These are phyloP conservation scores for Buxus sempervirens DNA, from an alignment of 164 flowering plant species.

Conservation along the genomic window DNA sequence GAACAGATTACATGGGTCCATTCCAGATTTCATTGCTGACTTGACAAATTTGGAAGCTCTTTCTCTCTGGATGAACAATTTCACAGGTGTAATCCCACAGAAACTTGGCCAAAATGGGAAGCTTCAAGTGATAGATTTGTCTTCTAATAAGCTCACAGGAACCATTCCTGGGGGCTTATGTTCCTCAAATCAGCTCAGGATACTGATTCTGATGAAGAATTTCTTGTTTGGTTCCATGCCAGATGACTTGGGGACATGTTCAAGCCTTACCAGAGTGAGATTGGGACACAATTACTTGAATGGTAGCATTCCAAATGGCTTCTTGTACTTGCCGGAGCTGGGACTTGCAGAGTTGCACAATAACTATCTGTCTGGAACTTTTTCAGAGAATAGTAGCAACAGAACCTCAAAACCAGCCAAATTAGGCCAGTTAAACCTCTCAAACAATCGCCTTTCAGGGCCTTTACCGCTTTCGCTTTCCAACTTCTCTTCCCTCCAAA, in stretches of 20 bases:
- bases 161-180: conserved; percentile 64
- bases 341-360: conserved; percentile 66
- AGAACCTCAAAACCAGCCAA: conserved; percentile 33
- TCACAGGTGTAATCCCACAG: conserved; percentile 77
- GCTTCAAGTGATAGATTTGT: conserved; percentile 71
- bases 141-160: conserved; percentile 95
- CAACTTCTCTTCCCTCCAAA: conserved; percentile 63
- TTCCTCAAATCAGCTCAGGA: conserved; percentile 47
- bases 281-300: conserved; percentile 85
- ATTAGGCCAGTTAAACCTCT: conserved; percentile 57
- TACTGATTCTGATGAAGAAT: conserved; percentile 66
- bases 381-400: conserved; percentile 53
- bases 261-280: conserved; percentile 68
- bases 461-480: conserved; percentile 64
- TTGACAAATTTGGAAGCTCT: conserved; percentile 57
- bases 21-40: conserved; percentile 77
- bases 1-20: conserved; percentile 82
- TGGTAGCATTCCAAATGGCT: conserved; percentile 74
- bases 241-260: conserved; percentile 59
- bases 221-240: conserved; percentile 90
- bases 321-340: conserved; percentile 75
- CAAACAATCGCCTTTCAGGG: conserved; percentile 76
- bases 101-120: conserved; percentile 64
- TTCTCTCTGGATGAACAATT: conserved; percentile 82
- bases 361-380: conserved; percentile 63